These are phyloP conservation scores for Fusarium fracticaudum DNA, from an alignment of 2,329 filamentous ascomycete species.

Conservation along the genomic window DNA sequence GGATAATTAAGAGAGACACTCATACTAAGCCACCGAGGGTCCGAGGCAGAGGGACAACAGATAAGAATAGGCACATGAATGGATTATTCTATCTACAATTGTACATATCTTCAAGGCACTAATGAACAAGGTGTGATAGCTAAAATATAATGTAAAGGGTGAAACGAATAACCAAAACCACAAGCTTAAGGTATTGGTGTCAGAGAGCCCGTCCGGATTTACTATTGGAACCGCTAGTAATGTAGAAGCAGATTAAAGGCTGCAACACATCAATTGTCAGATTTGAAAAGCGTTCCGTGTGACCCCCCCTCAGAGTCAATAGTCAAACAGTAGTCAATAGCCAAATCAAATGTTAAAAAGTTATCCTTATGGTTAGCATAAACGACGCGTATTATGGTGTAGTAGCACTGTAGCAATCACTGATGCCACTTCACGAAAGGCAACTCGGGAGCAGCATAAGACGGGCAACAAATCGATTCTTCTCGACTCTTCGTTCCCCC, in stretches of 20 bases:
- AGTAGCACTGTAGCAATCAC: slow-evolving; percentile 11
- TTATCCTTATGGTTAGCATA: slow-evolving; percentile 12
- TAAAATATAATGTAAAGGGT: slow-evolving; percentile 62
- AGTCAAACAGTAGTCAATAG: not conserved
- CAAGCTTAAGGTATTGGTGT: slow-evolving; percentile 55
- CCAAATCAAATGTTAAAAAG: not conserved
- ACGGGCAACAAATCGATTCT: slow-evolving; percentile 43
- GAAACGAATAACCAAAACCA: slow-evolving; percentile 71
- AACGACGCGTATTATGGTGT: not conserved
- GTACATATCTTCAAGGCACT: too few species aligned
- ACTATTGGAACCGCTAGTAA: slow-evolving; percentile 67
- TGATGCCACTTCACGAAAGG: slow-evolving; percentile 36
- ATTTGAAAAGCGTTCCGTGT: slow-evolving; percentile 46
- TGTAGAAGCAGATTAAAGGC: slow-evolving; percentile 63
- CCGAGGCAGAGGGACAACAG: not conserved
- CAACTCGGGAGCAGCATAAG: slow-evolving; percentile 25
- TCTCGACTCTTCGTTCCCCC: slow-evolving; percentile 39
- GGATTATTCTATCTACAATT: too few species aligned
- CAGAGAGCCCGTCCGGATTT: slow-evolving; percentile 67
- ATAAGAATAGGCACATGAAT: not conserved
- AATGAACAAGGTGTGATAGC: not conserved
- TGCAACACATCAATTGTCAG: slow-evolving; percentile 65
- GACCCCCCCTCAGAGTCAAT: not conserved
- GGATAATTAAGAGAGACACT: not conserved
- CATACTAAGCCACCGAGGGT: not conserved